These are phyloP conservation scores for Pythium folliculosum DNA, from an alignment of 352 stramenopile genomes.

Conservation along the genomic window DNA sequence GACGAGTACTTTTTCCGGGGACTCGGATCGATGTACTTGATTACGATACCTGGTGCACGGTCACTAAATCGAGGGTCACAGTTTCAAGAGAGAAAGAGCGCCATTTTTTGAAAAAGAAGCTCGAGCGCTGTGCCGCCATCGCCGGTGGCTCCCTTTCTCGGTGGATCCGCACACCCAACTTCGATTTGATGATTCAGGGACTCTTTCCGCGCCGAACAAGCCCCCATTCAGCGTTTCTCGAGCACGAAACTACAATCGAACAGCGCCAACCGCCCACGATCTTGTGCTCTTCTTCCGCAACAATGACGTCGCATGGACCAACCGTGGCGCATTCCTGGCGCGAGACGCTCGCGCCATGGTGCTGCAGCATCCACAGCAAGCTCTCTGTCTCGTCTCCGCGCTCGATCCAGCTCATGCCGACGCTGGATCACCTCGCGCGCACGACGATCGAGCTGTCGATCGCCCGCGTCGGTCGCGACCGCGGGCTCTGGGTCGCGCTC, in stretches of 20 bases:
- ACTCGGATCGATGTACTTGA: background rate
- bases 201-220: background rate
- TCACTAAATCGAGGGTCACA: no score
- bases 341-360: slow-evolving; percentile 4
- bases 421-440: slow-evolving; percentile 1
- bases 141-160: no score
- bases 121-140: no score
- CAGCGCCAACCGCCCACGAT: background rate
- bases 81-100: no score
- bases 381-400: background rate
- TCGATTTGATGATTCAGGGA: background rate
- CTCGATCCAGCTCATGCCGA: background rate
- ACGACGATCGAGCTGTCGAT: slow-evolving; percentile 14
- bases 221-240: background rate
- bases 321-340: slow-evolving; percentile 4
- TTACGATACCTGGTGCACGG: no score
- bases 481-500: slow-evolving; percentile 10
- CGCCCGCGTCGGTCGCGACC: slow-evolving; percentile 9
- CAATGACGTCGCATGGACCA: no score
- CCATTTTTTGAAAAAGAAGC: no score
- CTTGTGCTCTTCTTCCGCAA: no score
- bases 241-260: background rate
- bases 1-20: slow-evolving; percentile 8
- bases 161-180: no score
- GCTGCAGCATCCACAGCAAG: slow-evolving; percentile 1